Percentiles rank a stretch among this genome's conserved stretches.
phyloP scores from a whole-genome alignment of 1,139 yeast species.

The Hyphopichia pseudoburtonii region DNA sequence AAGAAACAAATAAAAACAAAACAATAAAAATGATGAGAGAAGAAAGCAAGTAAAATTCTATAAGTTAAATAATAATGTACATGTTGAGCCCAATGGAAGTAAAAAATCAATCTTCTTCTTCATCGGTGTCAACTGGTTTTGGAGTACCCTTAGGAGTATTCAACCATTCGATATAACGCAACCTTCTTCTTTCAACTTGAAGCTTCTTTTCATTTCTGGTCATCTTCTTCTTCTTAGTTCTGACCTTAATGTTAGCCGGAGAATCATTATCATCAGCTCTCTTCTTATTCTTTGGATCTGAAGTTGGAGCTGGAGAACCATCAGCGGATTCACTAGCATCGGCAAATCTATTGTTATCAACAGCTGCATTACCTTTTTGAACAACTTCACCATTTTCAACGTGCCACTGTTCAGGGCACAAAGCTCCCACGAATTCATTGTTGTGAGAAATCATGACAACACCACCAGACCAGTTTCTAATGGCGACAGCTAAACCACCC shows the following conservation, averaged over 20 bases:
- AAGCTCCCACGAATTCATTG: constrained; percentile 93
- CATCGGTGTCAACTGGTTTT: constrained; percentile 89
- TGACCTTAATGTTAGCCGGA: constrained; percentile 93
- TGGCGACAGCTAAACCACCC: constrained; percentile 96
- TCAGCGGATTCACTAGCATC: constrained; percentile 52
- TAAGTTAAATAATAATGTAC: neutral
- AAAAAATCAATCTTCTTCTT: constrained; percentile 57
- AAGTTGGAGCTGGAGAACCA: constrained; percentile 22
- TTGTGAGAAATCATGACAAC: constrained; percentile 98
- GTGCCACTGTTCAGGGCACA: constrained; percentile 98
- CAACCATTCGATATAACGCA: constrained; percentile 93
- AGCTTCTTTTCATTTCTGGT: constrained; percentile 93
- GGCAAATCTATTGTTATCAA: constrained; percentile 78
- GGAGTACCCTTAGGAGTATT: constrained; percentile 97
- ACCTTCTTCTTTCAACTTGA: constrained; percentile 91
- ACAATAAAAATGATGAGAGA: neutral
- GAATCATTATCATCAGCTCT: constrained; percentile 77
- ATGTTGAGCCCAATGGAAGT: neutral
- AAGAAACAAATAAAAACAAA: neutral
- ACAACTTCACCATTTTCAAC: constrained; percentile 90
- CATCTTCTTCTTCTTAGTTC: constrained; percentile 90
- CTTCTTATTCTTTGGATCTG: constrained; percentile 41
- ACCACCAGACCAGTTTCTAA: constrained; percentile 97
- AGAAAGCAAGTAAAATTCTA: neutral
- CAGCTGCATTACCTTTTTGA: constrained; percentile 75